phyloP scores from a whole-genome alignment of 2,329 filamentous ascomycete species.

The Penicillium sp. region DNA sequence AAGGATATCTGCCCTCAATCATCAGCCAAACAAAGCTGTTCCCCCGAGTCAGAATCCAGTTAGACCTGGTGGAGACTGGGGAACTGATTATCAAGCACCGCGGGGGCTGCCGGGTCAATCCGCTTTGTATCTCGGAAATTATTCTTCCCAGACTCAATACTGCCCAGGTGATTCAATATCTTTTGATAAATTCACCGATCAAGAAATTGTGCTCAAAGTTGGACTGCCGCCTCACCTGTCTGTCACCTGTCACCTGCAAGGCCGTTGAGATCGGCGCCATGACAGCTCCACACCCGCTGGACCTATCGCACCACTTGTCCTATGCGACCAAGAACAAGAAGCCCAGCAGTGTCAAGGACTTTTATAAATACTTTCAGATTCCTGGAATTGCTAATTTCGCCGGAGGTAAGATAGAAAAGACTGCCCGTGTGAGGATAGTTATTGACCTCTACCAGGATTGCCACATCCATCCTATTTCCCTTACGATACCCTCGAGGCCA shows the following conservation, averaged over 20 bases:
- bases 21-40: neutral
- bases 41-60: neutral
- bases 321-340: constrained; percentile 65
- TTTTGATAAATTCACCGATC: no score
- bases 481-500: constrained; percentile 85
- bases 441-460: constrained; percentile 57
- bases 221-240: neutral
- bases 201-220: neutral
- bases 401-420: constrained; percentile 47
- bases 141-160: no score
- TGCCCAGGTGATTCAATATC: no score
- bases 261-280: constrained; percentile 19
- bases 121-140: neutral
- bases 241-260: constrained; percentile 11
- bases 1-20: neutral
- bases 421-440: neutral
- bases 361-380: constrained; percentile 80
- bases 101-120: neutral
- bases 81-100: neutral
- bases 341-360: constrained; percentile 71
- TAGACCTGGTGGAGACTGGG: neutral
- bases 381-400: constrained; percentile 64
- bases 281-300: constrained; percentile 55
- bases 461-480: constrained; percentile 83
- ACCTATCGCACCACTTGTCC: constrained; percentile 80